Percentiles rank a stretch among this genome's conserved stretches.
Conservation (phyloP, 2,329 filamentous ascomycete genomes). For the Aspergillus costaricaensis region DNA sequence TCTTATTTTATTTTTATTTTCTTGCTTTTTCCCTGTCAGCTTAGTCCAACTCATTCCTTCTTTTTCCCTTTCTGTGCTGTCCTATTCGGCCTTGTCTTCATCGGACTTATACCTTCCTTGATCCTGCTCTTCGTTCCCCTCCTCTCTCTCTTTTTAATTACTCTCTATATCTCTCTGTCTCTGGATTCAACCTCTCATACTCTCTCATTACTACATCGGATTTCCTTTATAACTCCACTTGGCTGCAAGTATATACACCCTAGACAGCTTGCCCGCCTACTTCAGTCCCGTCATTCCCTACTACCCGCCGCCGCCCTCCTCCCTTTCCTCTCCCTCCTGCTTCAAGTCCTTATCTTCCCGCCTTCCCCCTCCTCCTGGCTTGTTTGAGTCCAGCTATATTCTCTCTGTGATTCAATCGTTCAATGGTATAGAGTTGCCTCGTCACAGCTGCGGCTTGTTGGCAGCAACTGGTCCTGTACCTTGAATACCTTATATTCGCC, state of each 20-base stretch:
- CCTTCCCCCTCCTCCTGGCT: conserved; percentile 5
- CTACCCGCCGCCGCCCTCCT: conserved; percentile 3
- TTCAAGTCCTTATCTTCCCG: conserved; percentile 10
- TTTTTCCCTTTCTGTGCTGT: conserved; percentile 22
- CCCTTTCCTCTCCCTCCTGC: conserved; percentile 6
- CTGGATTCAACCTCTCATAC: neutral
- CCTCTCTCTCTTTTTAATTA: conserved; percentile 2
- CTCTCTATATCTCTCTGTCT: no score
- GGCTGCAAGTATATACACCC: conserved; percentile 18
- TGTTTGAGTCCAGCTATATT: conserved; percentile 1
- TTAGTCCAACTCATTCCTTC: conserved; percentile 19
- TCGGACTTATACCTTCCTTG: conserved; percentile 23
- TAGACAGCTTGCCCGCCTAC: conserved; percentile 13
- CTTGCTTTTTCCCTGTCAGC: conserved; percentile 23
- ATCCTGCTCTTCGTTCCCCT: conserved; percentile 5
- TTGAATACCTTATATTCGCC: neutral
- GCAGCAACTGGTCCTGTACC: conserved; percentile 11
- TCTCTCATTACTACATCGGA: conserved; percentile 13
- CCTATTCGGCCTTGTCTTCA: conserved; percentile 21
- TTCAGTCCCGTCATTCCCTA: conserved; percentile 17
- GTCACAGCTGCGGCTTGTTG: conserved; percentile 9
- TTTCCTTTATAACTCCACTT: conserved; percentile 13
- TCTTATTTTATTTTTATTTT: conserved; percentile 2
- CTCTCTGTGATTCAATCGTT: conserved; percentile 11
- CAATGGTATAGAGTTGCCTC: conserved; percentile 13